These are phyloP conservation scores for Osmanthus fragrans DNA, from an alignment of 257 asterid genomes.

Conservation along the genomic window DNA sequence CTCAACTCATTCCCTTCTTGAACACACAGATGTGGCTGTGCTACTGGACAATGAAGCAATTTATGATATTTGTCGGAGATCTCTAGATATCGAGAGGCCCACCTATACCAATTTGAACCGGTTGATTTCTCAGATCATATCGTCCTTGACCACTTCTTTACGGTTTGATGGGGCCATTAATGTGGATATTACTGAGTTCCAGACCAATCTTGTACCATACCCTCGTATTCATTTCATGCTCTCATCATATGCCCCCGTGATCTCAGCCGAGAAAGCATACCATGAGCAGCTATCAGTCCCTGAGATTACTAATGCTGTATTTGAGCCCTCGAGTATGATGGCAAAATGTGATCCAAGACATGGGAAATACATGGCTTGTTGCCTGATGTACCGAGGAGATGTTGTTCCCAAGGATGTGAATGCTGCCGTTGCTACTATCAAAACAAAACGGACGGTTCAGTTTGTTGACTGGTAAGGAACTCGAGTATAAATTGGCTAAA, in stretches of 20 bases:
- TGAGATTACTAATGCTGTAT: constrained; percentile 85
- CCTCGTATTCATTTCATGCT: constrained; percentile 97
- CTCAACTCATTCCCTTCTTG: constrained; percentile 89
- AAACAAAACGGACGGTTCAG: constrained; percentile 88
- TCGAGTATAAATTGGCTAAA: not conserved
- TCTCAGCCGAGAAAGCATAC: constrained; percentile 86
- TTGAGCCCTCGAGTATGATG: constrained; percentile 96
- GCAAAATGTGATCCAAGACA: constrained; percentile 96
- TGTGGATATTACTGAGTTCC: constrained; percentile 85
- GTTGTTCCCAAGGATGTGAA: constrained; percentile 96
- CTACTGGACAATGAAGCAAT: constrained; percentile 92
- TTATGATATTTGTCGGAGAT: constrained; percentile 82
- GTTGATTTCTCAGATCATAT: constrained; percentile 80
- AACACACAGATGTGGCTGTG: constrained; percentile 84
- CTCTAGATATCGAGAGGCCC: constrained; percentile 90
- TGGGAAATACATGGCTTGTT: constrained; percentile 96
- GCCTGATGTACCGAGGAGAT: constrained; percentile 94
- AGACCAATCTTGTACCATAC: constrained; percentile 91
- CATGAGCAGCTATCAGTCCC: constrained; percentile 89
- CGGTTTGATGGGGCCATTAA: constrained; percentile 92
- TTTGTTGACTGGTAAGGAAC: constrained; percentile 82
- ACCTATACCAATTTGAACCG: constrained; percentile 84
- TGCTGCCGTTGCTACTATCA: constrained; percentile 88
- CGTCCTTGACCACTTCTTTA: constrained; percentile 84
- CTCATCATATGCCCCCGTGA: constrained; percentile 94